Base-by-base conservation (phyloP, 257 asterid genomes). In the Nicotiana paniculata region DNA sequence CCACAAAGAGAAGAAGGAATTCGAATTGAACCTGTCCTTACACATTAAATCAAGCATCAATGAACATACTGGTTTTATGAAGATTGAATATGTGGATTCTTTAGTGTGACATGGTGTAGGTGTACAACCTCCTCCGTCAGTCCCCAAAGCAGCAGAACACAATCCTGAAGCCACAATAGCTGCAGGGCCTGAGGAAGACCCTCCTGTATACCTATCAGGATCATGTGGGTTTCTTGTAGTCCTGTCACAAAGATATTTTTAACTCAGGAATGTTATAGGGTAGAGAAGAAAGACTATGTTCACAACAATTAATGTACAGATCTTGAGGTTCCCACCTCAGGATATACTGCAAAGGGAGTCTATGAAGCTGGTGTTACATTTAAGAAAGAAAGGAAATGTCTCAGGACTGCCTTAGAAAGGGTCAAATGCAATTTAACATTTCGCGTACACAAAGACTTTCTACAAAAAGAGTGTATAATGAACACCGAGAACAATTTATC, bases 91-190 rank as follows among this genome's bases (percentile, higher is more conserved):
- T 81, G 82, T 48, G 32, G 64, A 66, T 84, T 83, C 83, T 86
- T 82, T 74, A 81, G 78, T 58, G 85, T 70, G 61, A 62, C 67
- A 81, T 77, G 80, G 75, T 61, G 39, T 46, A 82, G 79, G 77
- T 83, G 85, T 68, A 87, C 91, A 90, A 96, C 99, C 99, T 96
- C 99, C 99, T 55, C 99, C 99, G 88, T 96, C 99, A 68, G 98
- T 93, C 85, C 99, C 99, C 63, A 96, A 86, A 84, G 99, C 98
- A 80, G 99, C 99, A 33, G 97, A 89, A 89, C 98, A 94, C 75
- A 96, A 85, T 85, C 99, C 99, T 85, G 97, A 86, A 82, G 99
- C 94, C 84, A 96, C 98, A 86, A 96, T 90, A 82, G 99, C 99
- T 16, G 98, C 97, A 2, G 99, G 97, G 51, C 99, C 99, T 55